phyloP scores from a whole-genome alignment of 2,329 filamentous ascomycete genomes.

The Cladosporium sp. region DNA sequence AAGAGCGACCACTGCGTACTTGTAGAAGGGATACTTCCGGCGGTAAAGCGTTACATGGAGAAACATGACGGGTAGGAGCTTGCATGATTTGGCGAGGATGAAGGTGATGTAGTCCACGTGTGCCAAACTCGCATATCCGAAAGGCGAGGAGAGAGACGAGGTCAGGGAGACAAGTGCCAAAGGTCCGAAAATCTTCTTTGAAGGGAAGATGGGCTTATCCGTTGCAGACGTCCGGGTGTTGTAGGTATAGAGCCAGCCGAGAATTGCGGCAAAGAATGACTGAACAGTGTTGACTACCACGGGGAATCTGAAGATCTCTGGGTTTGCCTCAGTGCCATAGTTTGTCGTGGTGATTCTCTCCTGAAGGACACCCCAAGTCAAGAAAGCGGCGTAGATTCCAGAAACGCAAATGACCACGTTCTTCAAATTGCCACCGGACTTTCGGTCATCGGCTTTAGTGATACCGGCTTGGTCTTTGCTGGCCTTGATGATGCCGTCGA shows the following conservation, averaged over 20 bases:
- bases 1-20: slow-evolving; percentile 86
- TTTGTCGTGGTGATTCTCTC: slow-evolving; percentile 93
- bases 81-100: slow-evolving; percentile 95
- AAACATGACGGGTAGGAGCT: slow-evolving; percentile 97
- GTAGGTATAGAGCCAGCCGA: slow-evolving; percentile 75
- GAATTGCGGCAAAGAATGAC: slow-evolving; percentile 77
- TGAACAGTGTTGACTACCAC: slow-evolving; percentile 96
- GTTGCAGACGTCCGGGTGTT: slow-evolving; percentile 46
- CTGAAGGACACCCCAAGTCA: slow-evolving; percentile 95
- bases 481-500: slow-evolving; percentile 19
- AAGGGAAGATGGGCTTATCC: slow-evolving; percentile 67
- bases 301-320: slow-evolving; percentile 81
- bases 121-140: slow-evolving; percentile 85
- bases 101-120: slow-evolving; percentile 99
- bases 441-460: slow-evolving; percentile 15
- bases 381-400: slow-evolving; percentile 97
- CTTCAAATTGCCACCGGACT: slow-evolving; percentile 32
- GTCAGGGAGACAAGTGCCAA: slow-evolving; percentile 82
- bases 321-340: slow-evolving; percentile 60
- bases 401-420: slow-evolving; percentile 83
- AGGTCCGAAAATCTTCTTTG: slow-evolving; percentile 66
- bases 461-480: slow-evolving; percentile 25
- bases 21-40: slow-evolving; percentile 85
- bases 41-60: slow-evolving; percentile 90
- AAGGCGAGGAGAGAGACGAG: slow-evolving; percentile 84